Conservation (phyloP, 192 early-diverging fungal genomes). For the Coemansia sp. region DNA sequence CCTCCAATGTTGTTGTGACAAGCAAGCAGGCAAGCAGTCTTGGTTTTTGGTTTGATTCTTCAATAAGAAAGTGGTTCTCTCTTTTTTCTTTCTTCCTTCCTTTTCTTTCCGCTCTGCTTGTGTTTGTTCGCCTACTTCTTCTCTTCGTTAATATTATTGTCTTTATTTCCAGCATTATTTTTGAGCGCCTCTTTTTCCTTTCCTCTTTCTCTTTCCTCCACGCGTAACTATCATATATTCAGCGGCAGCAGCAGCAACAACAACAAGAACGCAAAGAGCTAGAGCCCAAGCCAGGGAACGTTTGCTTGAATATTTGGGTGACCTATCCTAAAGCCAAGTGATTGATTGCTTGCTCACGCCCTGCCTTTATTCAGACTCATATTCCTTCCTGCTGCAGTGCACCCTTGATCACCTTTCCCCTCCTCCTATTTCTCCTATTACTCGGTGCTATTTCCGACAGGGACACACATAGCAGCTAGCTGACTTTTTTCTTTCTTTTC, state of each 20-base stretch:
- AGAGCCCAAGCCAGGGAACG: neutral
- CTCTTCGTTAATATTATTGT: too few relatives aligned
- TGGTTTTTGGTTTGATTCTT: neutral
- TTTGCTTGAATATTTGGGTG: neutral
- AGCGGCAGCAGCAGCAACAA: too few relatives aligned
- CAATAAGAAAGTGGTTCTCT: neutral
- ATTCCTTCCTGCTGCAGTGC: neutral
- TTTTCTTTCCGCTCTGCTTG: too few relatives aligned
- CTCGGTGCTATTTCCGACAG: too few relatives aligned
- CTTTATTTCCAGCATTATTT: too few relatives aligned
- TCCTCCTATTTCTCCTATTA: neutral
- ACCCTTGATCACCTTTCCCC: neutral
- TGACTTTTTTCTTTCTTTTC: too few relatives aligned
- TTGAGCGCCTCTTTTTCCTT: neutral
- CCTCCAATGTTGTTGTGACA: too few relatives aligned
- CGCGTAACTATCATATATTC: neutral
- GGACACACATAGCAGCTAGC: too few relatives aligned
- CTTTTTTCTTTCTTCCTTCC: neutral
- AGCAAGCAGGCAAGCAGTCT: neutral
- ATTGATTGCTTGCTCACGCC: neutral
- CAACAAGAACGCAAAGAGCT: too few relatives aligned
- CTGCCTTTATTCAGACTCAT: neutral
- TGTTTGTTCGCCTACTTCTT: too few relatives aligned
- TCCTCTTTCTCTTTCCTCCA: neutral
- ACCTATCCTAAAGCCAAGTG: too few relatives aligned